Conservation (phyloP, 306 rosid species). For the Cicer cuneatum region DNA sequence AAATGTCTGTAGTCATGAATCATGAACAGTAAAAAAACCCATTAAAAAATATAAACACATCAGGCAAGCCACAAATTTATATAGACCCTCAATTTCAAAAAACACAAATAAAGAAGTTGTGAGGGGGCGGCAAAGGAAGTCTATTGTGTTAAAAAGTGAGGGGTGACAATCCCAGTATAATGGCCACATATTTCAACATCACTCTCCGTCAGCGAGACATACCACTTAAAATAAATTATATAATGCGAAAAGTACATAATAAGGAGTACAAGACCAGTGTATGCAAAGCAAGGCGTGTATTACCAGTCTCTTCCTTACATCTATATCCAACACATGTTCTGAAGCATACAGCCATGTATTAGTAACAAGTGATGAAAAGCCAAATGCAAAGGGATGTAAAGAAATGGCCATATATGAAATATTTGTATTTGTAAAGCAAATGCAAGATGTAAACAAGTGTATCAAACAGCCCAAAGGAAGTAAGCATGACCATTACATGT, state of each 20-base stretch:
- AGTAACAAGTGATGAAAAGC: conserved; percentile 30
- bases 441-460: conserved; percentile 45
- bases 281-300: conserved; percentile 41
- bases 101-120: neutral
- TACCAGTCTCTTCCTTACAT: conserved; percentile 37
- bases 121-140: neutral
- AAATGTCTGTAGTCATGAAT: conserved; percentile 21
- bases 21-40: conserved; percentile 14
- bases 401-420: conserved; percentile 35
- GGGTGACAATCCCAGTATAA: conserved; percentile 37
- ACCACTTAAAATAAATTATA: conserved; percentile 44
- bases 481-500: conserved; percentile 40
- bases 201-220: conserved; percentile 43
- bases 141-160: conserved; percentile 5
- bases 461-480: conserved; percentile 35
- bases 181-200: conserved; percentile 40
- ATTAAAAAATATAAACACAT: conserved; percentile 11
- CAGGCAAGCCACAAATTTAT: conserved; percentile 2
- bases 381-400: conserved; percentile 9
- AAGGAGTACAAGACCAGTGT: conserved; percentile 36
- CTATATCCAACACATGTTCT: conserved; percentile 43
- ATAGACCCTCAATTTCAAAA: neutral
- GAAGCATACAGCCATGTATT: conserved; percentile 9
- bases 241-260: conserved; percentile 46
- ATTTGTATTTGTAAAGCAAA: conserved; percentile 40